phyloP scores from a whole-genome alignment of 139 green algal genomes.

The Asterochloris sp. region DNA sequence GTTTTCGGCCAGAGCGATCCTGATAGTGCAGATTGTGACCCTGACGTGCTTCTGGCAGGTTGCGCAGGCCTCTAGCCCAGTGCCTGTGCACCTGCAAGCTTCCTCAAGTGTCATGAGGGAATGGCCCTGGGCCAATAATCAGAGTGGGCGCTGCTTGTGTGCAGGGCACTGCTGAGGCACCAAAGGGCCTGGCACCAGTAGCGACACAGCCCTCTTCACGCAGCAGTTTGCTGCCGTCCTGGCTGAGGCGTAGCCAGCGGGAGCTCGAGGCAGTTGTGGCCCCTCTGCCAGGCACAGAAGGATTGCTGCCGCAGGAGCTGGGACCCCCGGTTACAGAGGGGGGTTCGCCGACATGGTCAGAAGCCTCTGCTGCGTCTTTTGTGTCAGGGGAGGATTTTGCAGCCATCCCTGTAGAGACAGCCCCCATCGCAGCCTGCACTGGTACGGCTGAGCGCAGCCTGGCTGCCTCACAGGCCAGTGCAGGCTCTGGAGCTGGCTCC shows the following conservation, averaged over 20 bases:
- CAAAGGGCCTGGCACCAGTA: too few species aligned
- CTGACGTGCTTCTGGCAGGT: too few species aligned
- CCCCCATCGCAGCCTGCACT: background rate
- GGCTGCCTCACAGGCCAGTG: background rate
- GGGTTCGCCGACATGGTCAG: slow-evolving; percentile 4
- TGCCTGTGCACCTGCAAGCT: too few species aligned
- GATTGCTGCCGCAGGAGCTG: background rate
- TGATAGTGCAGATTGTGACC: too few species aligned
- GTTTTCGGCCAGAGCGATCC: too few species aligned
- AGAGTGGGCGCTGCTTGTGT: too few species aligned
- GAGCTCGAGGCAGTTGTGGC: background rate
- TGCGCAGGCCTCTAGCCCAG: too few species aligned
- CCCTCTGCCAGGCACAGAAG: background rate
- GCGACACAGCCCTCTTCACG: too few species aligned
- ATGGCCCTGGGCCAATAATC: too few species aligned
- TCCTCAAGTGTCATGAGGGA: too few species aligned
- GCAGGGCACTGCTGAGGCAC: too few species aligned
- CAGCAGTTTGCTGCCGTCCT: background rate
- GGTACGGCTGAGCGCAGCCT: background rate
- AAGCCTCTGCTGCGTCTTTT: slow-evolving; percentile 11
- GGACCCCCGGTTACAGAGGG: background rate
- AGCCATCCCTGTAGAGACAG: background rate
- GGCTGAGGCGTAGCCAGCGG: background rate
- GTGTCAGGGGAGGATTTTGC: background rate
- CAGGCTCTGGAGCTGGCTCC: slow-evolving; percentile 1